Percentiles rank a stretch among this genome's conserved stretches.
phyloP scores from a whole-genome alignment of 129 eudicot genomes.

The Apium graveolens region DNA sequence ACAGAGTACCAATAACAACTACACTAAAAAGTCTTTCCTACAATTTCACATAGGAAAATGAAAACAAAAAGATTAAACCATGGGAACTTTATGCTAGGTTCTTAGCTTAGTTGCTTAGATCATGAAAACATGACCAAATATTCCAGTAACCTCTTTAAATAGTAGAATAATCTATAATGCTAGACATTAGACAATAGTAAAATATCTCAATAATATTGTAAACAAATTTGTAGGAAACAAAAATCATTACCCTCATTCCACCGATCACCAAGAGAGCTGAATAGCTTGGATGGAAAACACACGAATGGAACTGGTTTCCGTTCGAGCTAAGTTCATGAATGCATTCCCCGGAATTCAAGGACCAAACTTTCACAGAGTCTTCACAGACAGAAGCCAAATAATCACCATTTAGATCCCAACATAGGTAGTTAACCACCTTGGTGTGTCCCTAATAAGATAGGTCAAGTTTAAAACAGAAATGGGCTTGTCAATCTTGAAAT shows the following conservation, averaged over 20 bases:
- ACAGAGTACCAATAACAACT: neutral
- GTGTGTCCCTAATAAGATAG: conserved; percentile 56
- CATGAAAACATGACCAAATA: neutral
- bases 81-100: neutral
- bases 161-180: neutral
- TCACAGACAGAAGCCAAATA: conserved; percentile 82
- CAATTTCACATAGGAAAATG: neutral
- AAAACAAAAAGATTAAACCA: neutral
- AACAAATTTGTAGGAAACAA: neutral
- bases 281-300: conserved; percentile 98
- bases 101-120: neutral
- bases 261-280: conserved; percentile 89
- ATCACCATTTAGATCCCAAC: conserved; percentile 91
- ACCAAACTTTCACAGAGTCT: conserved; percentile 92
- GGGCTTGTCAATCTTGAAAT: neutral
- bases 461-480: neutral
- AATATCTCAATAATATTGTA: neutral
- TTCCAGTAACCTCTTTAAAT: neutral
- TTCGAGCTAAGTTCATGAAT: conserved; percentile 76
- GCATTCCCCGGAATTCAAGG: conserved; percentile 67
- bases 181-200: neutral
- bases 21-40: neutral
- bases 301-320: conserved; percentile 86
- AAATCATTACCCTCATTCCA: conserved; percentile 51
- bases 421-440: conserved; percentile 65